Base-by-base conservation (phyloP, 202 grass and related monocot genomes). In the Musa balbisiana region DNA sequence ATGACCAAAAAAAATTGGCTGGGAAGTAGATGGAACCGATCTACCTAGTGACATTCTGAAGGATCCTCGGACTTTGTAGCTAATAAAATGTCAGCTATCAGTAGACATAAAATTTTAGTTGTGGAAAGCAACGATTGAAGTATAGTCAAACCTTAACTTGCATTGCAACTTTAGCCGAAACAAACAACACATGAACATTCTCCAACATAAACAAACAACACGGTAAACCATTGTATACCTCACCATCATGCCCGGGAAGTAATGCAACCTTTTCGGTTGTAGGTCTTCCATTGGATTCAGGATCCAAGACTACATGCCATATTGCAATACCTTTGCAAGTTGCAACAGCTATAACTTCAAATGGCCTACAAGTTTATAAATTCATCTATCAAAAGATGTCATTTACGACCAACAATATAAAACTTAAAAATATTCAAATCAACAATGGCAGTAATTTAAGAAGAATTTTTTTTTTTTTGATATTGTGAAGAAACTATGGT, bases 241-340 rank as follows among this genome's bases (percentile, higher is more conserved):
- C 89, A 0, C 88, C 82, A 81, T 87, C 62, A 27, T 95, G 95
- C 5, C 89, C 85, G 1, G 84, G 81, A 68, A 92, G 89, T 72
- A 92, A 63, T 66, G 91, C 91, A 80, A 99, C 89, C 73, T 88
- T 92, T 74, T 95, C 77, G 27, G 83, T 82, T 59, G 78, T 87
- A 58, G 86, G 78, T 62, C 71, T 56, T 43, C 91, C 75, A 59
- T 85, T 79, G 58, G 91, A 79, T 12, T 91, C 89, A 52, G 73
- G 79, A 50, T 87, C 85, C 71, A 88, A 80, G 72, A 83, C 80
- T 80, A 90, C 75, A 77, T 88, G 89, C 91, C 91, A 99, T 76
- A 99, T 83, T 66, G 85, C 78, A 75, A 99, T 95, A 69, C 89
- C 89, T 87, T 99, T 99, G 82, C 73, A 79, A 79, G 87, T 99